Percentiles rank a stretch among this genome's conserved stretches.
These are phyloP conservation scores for Nicotiana paniculata DNA, from an alignment of 257 asterid species.

Conservation along the genomic window DNA sequence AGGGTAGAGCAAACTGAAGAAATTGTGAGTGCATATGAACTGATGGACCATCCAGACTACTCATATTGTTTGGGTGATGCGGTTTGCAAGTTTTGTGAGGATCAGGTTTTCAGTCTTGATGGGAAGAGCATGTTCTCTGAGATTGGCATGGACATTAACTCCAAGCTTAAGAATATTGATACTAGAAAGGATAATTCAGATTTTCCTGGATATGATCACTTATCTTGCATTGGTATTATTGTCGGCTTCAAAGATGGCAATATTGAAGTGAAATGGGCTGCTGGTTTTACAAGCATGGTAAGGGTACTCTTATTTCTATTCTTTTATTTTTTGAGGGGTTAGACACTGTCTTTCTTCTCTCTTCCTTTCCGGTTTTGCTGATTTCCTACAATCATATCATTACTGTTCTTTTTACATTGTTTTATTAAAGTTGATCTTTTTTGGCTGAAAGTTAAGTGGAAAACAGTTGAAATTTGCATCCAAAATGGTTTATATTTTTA, in stretches of 20 bases:
- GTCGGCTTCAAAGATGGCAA: constrained; percentile 50
- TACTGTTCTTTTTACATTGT: background rate
- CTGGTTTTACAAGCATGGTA: constrained; percentile 66
- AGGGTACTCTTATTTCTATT: constrained; percentile 1
- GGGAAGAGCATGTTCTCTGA: constrained; percentile 14
- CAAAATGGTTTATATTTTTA: background rate
- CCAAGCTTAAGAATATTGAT: constrained; percentile 17
- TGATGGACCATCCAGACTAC: constrained; percentile 80
- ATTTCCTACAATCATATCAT: background rate
- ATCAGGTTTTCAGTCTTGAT: constrained; percentile 8
- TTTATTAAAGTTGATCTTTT: background rate
- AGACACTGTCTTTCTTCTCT: background rate
- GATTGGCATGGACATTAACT: constrained; percentile 3
- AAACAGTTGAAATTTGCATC: background rate
- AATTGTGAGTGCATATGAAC: constrained; percentile 86
- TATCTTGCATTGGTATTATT: constrained; percentile 59
- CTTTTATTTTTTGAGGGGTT: background rate
- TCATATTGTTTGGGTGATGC: constrained; percentile 57
- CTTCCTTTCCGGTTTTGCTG: background rate
- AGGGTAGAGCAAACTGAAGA: constrained; percentile 44
- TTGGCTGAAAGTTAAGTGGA: background rate
- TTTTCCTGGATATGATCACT: constrained; percentile 19
- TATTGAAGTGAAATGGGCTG: constrained; percentile 84
- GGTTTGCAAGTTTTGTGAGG: constrained; percentile 35
- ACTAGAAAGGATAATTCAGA: constrained; percentile 20